These are phyloP conservation scores for Globisporangium polare DNA, from an alignment of 352 stramenopile species.

Conservation along the genomic window DNA sequence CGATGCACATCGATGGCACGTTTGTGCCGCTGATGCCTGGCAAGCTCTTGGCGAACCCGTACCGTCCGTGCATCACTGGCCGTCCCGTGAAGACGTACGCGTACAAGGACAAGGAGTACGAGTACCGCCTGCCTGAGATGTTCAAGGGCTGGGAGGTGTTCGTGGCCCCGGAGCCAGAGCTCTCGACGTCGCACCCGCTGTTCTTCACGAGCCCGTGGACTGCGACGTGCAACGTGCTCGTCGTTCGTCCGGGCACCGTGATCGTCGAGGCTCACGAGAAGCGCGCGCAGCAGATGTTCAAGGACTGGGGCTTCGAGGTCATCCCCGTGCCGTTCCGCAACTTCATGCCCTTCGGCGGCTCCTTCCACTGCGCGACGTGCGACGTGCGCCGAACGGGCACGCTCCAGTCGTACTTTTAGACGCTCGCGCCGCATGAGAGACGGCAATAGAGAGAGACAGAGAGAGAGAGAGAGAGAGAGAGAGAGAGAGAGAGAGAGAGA, in stretches of 20 bases:
- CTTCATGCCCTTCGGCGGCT: slow-evolving; percentile 89
- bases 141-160: slow-evolving; percentile 91
- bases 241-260: slow-evolving; percentile 76
- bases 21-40: slow-evolving; percentile 85
- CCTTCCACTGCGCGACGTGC: slow-evolving; percentile 88
- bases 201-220: slow-evolving; percentile 91
- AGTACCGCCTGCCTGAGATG: slow-evolving; percentile 88
- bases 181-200: slow-evolving; percentile 73
- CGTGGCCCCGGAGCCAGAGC: slow-evolving; percentile 77
- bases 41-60: slow-evolving; percentile 86
- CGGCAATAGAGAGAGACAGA: background rate
- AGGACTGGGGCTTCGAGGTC: slow-evolving; percentile 87
- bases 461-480: background rate
- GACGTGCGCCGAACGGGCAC: slow-evolving; percentile 79
- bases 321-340: slow-evolving; percentile 88
- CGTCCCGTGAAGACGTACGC: slow-evolving; percentile 82
- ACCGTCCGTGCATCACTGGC: slow-evolving; percentile 84
- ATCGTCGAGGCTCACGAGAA: slow-evolving; percentile 86
- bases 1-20: slow-evolving; percentile 90
- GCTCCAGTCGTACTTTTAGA: slow-evolving; percentile 86
- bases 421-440: background rate
- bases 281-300: slow-evolving; percentile 73
- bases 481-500: background rate
- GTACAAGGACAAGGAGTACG: slow-evolving; percentile 87
- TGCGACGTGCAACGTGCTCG: slow-evolving; percentile 88